These are phyloP conservation scores for Clarireedia homoeocarpa DNA, from an alignment of 2,329 filamentous ascomycete genomes.

Conservation along the genomic window DNA sequence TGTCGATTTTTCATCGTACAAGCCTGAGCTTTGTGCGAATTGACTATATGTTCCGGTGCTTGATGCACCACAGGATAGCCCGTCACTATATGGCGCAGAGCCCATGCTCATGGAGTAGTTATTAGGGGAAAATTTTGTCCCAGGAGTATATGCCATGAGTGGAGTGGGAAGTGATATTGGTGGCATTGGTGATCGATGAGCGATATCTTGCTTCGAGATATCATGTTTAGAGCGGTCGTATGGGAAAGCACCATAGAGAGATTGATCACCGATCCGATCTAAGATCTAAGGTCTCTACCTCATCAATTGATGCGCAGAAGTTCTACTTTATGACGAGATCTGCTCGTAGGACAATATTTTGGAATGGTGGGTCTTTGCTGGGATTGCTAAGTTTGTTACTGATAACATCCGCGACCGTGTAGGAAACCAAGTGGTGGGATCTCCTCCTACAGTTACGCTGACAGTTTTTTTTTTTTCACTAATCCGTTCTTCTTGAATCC, in stretches of 20 bases:
- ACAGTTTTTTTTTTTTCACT: slow-evolving; percentile 94
- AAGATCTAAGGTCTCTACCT: slow-evolving; percentile 35
- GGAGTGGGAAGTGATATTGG: slow-evolving; percentile 26
- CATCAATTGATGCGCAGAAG: slow-evolving; percentile 59
- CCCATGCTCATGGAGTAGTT: slow-evolving; percentile 17
- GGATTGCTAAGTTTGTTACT: slow-evolving; percentile 48
- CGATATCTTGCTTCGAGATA: slow-evolving; percentile 22
- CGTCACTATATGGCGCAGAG: slow-evolving; percentile 16
- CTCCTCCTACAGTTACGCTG: slow-evolving; percentile 64
- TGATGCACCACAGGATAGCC: slow-evolving; percentile 8
- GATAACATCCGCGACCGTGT: slow-evolving; percentile 70
- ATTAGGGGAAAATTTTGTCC: slow-evolving; percentile 12
- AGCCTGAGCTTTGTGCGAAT: slow-evolving; percentile 16
- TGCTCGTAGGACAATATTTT: slow-evolving; percentile 43
- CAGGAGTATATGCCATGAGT: slow-evolving; percentile 16
- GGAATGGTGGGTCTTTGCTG: slow-evolving; percentile 42
- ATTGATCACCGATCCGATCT: slow-evolving; percentile 24
- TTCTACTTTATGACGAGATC: slow-evolving; percentile 55
- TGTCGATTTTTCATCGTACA: too few relatives aligned
- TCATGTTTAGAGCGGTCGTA: slow-evolving; percentile 25
- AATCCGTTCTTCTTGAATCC: slow-evolving; percentile 71
- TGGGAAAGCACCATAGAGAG: too few relatives aligned
- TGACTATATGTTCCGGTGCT: slow-evolving; percentile 14
- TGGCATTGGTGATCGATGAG: slow-evolving; percentile 18
- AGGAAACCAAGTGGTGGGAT: slow-evolving; percentile 79